A percentile compares a stretch with the other conserved stretches of the same genome.
Evolutionary conservation across 768 basidiomycete species (phyloP).

Genomic region (Phanerodontia chrysosporium): DNA sequence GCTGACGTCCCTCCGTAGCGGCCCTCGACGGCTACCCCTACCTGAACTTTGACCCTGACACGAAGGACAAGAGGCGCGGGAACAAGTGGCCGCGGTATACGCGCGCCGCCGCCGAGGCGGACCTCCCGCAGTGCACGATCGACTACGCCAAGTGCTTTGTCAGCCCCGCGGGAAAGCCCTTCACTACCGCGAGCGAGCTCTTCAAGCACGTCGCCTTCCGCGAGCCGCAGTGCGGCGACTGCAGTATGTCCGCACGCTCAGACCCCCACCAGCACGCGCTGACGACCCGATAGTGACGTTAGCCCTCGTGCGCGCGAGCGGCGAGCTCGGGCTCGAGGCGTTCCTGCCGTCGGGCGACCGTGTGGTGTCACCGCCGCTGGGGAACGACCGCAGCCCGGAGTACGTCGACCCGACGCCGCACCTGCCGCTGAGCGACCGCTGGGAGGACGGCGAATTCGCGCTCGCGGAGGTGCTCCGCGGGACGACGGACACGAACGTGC

Average conservation of each 20-base stretch:
- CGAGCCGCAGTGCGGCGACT: constrained; percentile 9
- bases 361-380: constrained; percentile 2
- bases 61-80: constrained; percentile 11
- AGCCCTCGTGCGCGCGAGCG: constrained; percentile 28
- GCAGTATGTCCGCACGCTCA: constrained; percentile 5
- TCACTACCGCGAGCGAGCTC: constrained; percentile 7
- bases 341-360: constrained; percentile 29
- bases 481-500: constrained; percentile 18
- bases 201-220: constrained; percentile 13
- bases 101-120: neutral
- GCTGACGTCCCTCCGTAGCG: constrained; percentile 15
- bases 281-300: constrained; percentile 21
- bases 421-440: constrained; percentile 20
- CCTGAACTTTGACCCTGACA: constrained; percentile 8
- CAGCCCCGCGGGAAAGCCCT: neutral
- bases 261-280: neutral
- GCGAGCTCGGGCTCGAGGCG: constrained; percentile 29
- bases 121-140: constrained; percentile 15
- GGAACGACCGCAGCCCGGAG: constrained; percentile 1
- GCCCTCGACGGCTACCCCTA: constrained; percentile 33
- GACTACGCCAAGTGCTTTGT: constrained; percentile 18
- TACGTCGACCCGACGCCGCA: constrained; percentile 20
- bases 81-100: constrained; percentile 13
- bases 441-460: constrained; percentile 20
- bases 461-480: constrained; percentile 21